These are phyloP conservation scores for Rhizopogon vesiculosus DNA, from an alignment of 768 basidiomycete genomes.

Conservation along the genomic window DNA sequence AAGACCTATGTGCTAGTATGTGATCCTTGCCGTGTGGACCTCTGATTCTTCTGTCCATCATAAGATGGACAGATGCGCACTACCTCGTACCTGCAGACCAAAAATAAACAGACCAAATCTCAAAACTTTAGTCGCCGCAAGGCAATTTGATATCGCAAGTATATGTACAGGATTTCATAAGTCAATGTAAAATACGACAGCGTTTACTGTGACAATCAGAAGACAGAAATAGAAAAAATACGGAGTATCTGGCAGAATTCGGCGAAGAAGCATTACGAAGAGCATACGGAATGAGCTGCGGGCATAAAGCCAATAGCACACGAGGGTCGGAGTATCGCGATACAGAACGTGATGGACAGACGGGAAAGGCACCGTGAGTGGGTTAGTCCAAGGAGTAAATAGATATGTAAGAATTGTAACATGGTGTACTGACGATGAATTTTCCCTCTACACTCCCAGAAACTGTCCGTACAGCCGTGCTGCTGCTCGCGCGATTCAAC, in stretches of 20 bases:
- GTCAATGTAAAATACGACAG: slow-evolving; percentile 5
- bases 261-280: background rate
- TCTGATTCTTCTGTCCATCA: background rate
- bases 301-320: slow-evolving; percentile 5
- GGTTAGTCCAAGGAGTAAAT: slow-evolving; percentile 25
- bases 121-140: background rate
- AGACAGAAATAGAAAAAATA: background rate
- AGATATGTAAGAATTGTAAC: slow-evolving; percentile 27
- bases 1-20: too few species aligned
- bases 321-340: background rate
- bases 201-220: slow-evolving; percentile 8
- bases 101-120: background rate
- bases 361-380: slow-evolving; percentile 13
- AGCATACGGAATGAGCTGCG: slow-evolving; percentile 2
- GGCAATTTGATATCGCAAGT: background rate
- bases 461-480: slow-evolving; percentile 17
- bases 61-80: background rate
- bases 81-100: background rate
- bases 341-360: slow-evolving; percentile 4
- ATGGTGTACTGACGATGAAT: slow-evolving; percentile 8
- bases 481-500: slow-evolving; percentile 10
- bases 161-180: slow-evolving; percentile 3
- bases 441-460: slow-evolving; percentile 18
- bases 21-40: background rate
- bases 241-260: background rate